Conservation (phyloP, 768 basidiomycete genomes). For the Hypholoma sublateritium region DNA sequence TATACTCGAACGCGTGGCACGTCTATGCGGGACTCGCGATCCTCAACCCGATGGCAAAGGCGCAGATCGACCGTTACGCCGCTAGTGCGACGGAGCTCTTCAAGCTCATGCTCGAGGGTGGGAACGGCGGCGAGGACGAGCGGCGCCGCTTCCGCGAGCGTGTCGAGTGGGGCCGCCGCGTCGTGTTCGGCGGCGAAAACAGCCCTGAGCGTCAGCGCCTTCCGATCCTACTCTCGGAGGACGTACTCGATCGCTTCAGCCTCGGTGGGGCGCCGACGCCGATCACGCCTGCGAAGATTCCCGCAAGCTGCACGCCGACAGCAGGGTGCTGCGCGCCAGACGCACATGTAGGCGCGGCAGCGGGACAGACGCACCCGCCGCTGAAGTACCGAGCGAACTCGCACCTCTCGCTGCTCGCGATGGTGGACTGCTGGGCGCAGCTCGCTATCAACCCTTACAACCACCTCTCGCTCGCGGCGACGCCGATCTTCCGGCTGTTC, state of each 20-base stretch:
- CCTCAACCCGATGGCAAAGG: conserved; percentile 86
- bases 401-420: conserved; percentile 90
- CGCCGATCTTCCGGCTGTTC: conserved; percentile 95
- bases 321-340: conserved; percentile 10
- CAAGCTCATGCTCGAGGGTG: conserved; percentile 80
- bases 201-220: conserved; percentile 26
- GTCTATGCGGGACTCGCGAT: conserved; percentile 99
- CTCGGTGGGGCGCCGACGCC: conserved; percentile 48
- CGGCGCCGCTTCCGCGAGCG: conserved; percentile 60
- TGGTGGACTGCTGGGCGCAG: conserved; percentile 98
- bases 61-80: conserved; percentile 91
- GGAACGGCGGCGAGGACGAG: conserved; percentile 18
- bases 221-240: conserved; percentile 82
- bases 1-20: conserved; percentile 98
- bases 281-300: conserved; percentile 4
- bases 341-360: conserved; percentile 1
- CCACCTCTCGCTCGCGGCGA: conserved; percentile 91
- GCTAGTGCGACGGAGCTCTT: conserved; percentile 84
- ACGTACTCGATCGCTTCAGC: conserved; percentile 87
- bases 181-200: conserved; percentile 64
- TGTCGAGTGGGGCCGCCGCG: conserved; percentile 69
- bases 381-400: conserved; percentile 66
- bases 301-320: not conserved
- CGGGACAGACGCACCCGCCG: conserved; percentile 36
- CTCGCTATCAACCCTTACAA: conserved; percentile 86